Percentiles rank a stretch among this genome's conserved stretches.
phyloP scores from a whole-genome alignment of 164 flowering plant genomes.

The Magnolia officinalis region DNA sequence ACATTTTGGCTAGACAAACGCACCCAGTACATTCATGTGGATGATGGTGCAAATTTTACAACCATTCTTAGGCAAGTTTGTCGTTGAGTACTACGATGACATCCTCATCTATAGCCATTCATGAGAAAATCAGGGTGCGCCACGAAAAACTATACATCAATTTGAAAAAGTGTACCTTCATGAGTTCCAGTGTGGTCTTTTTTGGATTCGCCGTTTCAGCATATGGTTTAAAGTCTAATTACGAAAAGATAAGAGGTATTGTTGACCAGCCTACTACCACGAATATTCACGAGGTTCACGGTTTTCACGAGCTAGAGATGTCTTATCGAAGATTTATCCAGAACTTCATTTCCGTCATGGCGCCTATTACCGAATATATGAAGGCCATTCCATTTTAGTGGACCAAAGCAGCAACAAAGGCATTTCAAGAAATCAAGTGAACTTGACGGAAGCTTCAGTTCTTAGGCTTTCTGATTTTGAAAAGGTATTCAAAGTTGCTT shows the following conservation, averaged over 20 bases:
- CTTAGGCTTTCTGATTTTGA: background rate
- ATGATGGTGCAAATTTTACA: background rate
- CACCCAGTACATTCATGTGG: background rate
- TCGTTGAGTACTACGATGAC: background rate
- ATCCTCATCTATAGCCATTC: background rate
- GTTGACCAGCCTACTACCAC: background rate
- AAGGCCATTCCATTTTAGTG: background rate
- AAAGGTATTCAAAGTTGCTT: background rate
- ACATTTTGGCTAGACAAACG: conserved; percentile 4
- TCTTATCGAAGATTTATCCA: background rate
- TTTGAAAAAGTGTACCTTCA: background rate
- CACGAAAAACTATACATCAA: background rate
- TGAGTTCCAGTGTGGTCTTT: background rate
- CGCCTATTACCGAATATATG: background rate
- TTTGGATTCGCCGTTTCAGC: background rate
- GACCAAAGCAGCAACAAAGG: too few relatives aligned
- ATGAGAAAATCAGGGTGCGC: background rate
- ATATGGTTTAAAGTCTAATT: background rate
- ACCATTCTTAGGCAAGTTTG: background rate
- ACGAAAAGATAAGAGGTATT: background rate
- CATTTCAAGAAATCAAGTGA: background rate
- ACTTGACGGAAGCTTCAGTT: background rate
- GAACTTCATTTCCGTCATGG: background rate
- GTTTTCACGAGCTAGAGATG: background rate
- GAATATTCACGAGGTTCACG: background rate